Conservation (phyloP, 2,329 filamentous ascomycete genomes). For the Exutisphaerella laricina region DNA sequence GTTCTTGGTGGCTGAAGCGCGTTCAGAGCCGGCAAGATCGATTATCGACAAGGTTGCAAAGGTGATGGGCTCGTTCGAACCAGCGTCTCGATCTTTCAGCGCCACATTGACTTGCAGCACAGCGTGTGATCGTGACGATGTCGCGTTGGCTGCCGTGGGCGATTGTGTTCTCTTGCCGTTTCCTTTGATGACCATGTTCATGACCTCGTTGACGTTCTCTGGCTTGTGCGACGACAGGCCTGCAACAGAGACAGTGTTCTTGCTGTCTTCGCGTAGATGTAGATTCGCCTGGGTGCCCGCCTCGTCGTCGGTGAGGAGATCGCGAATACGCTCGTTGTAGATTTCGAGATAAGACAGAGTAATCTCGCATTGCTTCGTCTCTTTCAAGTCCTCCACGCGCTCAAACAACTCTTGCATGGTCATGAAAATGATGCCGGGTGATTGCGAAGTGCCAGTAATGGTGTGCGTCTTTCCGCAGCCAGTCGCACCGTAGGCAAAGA, state of each 20-base stretch:
- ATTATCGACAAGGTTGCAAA: conserved; percentile 99
- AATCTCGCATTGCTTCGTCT: conserved; percentile 84
- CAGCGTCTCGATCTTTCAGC: conserved; percentile 87
- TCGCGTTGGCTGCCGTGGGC: conserved; percentile 93
- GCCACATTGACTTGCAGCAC: conserved; percentile 96
- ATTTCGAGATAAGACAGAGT: conserved; percentile 95
- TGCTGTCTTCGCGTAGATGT: conserved; percentile 90
- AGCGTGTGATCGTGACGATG: conserved; percentile 92
- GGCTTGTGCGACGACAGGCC: conserved; percentile 89
- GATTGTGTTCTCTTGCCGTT: conserved; percentile 95
- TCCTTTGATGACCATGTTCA: conserved; percentile 97
- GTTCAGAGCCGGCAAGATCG: conserved; percentile 90
- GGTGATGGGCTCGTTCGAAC: conserved; percentile 79
- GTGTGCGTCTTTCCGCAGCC: conserved; percentile 99
- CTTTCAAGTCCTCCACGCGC: conserved; percentile 78
- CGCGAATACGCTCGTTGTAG: conserved; percentile 98
- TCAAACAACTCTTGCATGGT: conserved; percentile 99
- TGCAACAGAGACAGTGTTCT: conserved; percentile 84
- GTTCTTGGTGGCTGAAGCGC: conserved; percentile 95
- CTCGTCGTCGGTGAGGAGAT: conserved; percentile 56
- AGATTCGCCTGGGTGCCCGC: conserved; percentile 67
- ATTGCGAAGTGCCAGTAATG: conserved; percentile 79
- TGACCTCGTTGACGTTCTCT: conserved; percentile 87
- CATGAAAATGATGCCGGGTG: conserved; percentile 95
- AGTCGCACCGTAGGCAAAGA: conserved; percentile 96